Conservation (phyloP, 495 filamentous ascomycete species). For the Xylaria grammica region DNA sequence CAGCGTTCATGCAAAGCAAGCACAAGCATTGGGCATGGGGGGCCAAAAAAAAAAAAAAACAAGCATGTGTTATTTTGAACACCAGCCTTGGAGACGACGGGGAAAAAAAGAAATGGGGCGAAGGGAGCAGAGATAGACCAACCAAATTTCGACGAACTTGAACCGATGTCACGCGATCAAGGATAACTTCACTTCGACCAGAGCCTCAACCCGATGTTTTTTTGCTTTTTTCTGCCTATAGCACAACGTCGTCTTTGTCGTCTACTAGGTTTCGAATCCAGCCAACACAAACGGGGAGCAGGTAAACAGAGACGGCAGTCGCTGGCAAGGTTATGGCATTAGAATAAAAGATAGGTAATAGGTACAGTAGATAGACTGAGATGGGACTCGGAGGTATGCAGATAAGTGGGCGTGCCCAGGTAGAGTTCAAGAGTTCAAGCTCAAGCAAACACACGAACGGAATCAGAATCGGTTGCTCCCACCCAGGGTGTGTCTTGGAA, state of each 20-base stretch:
- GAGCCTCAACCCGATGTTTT: too few relatives aligned
- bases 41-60: constrained; percentile 1
- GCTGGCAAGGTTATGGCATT: background rate
- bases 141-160: background rate
- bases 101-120: background rate
- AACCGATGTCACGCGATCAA: constrained; percentile 4
- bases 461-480: constrained; percentile 1
- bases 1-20: constrained; percentile 11
- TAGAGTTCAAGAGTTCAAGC: too few relatives aligned
- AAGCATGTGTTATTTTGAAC: background rate
- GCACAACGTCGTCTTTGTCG: background rate
- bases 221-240: too few relatives aligned
- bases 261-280: background rate
- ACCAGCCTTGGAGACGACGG: constrained; percentile 11
- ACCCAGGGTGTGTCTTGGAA: background rate
- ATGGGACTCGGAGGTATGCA: background rate
- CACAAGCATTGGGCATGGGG: constrained; percentile 11
- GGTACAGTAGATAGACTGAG: background rate
- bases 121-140: constrained; percentile 8
- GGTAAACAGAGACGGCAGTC: background rate
- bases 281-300: background rate
- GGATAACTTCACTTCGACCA: background rate
- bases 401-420: constrained; percentile 3
- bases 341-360: background rate
- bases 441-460: too few relatives aligned